Percentiles rank a stretch among this genome's conserved stretches.
Evolutionary conservation across 2,329 filamentous ascomycete species (phyloP).

Genomic region (Aspergillus sp.): DNA sequence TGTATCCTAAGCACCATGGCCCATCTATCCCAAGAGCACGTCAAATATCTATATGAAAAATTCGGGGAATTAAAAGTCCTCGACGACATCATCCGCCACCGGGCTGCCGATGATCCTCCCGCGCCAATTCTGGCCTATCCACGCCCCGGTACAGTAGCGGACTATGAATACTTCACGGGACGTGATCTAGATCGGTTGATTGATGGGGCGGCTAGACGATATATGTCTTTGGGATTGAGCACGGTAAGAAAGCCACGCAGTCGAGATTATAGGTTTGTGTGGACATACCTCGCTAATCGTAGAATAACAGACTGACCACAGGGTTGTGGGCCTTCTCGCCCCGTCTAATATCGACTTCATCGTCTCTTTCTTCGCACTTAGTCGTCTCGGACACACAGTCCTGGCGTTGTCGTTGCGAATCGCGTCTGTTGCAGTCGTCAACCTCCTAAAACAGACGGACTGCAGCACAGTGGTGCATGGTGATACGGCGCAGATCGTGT

Average conservation of each 20-base stretch:
- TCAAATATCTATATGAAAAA: neutral
- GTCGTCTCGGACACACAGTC: constrained; percentile 55
- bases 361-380: constrained; percentile 55
- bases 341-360: constrained; percentile 57
- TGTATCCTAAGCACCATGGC: neutral
- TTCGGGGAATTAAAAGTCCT: neutral
- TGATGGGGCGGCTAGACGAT: neutral
- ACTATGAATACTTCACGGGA: neutral
- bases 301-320: neutral
- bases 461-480: constrained; percentile 15
- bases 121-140: neutral
- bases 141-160: neutral
- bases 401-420: constrained; percentile 57
- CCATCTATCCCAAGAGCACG: neutral
- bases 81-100: neutral
- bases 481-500: neutral
- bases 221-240: neutral
- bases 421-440: constrained; percentile 50
- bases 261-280: neutral
- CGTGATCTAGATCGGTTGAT: neutral
- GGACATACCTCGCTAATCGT: neutral
- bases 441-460: constrained; percentile 45
- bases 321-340: constrained; percentile 53
- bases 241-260: neutral
- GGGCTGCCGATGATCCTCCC: neutral